phyloP scores from a whole-genome alignment of 768 basidiomycete genomes.

The Phaeotremella skinneri region DNA sequence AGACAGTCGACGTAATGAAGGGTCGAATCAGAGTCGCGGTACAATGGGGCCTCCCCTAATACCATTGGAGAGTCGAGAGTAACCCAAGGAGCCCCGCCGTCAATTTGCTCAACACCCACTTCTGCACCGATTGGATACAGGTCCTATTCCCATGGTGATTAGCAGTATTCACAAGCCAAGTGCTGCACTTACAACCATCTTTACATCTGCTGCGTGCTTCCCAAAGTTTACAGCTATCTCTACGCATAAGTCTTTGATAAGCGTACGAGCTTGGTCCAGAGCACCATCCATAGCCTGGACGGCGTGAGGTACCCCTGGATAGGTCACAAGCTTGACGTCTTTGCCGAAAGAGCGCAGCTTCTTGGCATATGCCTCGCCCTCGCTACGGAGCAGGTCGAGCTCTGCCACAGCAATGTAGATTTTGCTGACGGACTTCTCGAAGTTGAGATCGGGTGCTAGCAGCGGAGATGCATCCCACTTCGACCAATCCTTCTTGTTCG shows the following conservation, averaged over 20 bases:
- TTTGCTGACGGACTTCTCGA: conserved; percentile 56
- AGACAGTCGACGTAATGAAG: conserved; percentile 30
- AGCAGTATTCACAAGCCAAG: too few species aligned
- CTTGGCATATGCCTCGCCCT: conserved; percentile 65
- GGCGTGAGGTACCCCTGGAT: conserved; percentile 58
- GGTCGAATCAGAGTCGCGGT: conserved; percentile 20
- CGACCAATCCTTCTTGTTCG: conserved; percentile 60
- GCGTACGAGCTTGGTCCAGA: conserved; percentile 15
- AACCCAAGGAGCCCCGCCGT: conserved; percentile 20
- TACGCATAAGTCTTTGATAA: conserved; percentile 22
- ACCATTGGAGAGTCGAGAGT: conserved; percentile 20
- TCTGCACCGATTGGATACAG: conserved; percentile 15
- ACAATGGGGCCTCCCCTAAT: conserved; percentile 21
- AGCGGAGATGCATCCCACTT: conserved; percentile 71
- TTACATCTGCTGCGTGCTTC: conserved; percentile 17
- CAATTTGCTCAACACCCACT: conserved; percentile 16
- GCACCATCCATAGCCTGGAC: conserved; percentile 27
- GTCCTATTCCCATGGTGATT: conserved; percentile 7
- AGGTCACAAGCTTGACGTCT: conserved; percentile 59
- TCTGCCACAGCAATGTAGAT: conserved; percentile 53
- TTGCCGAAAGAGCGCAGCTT: conserved; percentile 61
- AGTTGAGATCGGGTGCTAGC: conserved; percentile 62
- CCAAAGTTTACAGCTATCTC: conserved; percentile 20
- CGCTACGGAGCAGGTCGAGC: conserved; percentile 65
- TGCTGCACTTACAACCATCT: conserved; percentile 19